These are phyloP conservation scores for Pyricularia grisea DNA, from an alignment of 2,329 filamentous ascomycete species.

Conservation along the genomic window DNA sequence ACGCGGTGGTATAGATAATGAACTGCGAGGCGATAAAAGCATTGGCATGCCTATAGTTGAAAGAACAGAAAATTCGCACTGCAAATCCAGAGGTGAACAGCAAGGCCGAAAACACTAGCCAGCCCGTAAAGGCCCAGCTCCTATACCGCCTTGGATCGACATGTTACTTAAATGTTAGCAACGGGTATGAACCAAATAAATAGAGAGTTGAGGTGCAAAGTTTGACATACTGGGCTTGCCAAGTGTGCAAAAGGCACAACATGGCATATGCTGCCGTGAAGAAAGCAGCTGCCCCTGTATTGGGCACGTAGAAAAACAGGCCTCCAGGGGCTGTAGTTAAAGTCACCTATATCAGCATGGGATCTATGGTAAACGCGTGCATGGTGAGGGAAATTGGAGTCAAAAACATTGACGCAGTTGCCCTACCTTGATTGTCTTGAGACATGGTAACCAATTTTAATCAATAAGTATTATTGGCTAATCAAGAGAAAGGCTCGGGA, in stretches of 20 bases:
- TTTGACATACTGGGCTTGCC: neutral
- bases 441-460: too few relatives aligned
- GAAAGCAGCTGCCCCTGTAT: neutral
- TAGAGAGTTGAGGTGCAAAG: too few relatives aligned
- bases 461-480: too few relatives aligned
- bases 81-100: constrained; percentile 35
- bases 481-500: too few relatives aligned
- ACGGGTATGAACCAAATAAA: too few relatives aligned
- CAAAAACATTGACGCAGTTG: too few relatives aligned
- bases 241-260: neutral
- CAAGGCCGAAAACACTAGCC: constrained; percentile 31
- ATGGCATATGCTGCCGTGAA: neutral
- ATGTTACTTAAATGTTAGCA: too few relatives aligned
- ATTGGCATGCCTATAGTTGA: constrained; percentile 21
- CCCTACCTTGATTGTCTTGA: too few relatives aligned
- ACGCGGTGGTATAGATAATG: constrained; percentile 31
- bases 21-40: constrained; percentile 23
- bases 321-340: neutral
- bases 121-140: constrained; percentile 7
- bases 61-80: constrained; percentile 33
- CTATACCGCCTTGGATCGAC: too few relatives aligned
- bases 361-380: too few relatives aligned
- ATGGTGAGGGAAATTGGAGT: too few relatives aligned
- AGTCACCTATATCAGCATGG: neutral
- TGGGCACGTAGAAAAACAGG: neutral